These are phyloP conservation scores for Diaporthe ilicicola DNA, from an alignment of 2,329 filamentous ascomycete species.

Conservation along the genomic window DNA sequence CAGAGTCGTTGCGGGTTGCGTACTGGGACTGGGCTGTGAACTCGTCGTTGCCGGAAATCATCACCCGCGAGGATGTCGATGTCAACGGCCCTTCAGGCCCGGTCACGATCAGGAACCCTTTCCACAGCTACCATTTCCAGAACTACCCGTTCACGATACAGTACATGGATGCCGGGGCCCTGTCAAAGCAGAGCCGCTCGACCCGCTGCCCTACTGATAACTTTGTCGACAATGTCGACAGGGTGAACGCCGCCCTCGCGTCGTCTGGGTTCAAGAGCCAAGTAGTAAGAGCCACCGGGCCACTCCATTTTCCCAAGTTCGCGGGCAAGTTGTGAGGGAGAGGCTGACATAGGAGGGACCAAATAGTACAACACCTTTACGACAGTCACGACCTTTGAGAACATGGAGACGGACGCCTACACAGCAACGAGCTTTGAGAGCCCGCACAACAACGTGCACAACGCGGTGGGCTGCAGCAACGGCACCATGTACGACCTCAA, in stretches of 20 bases:
- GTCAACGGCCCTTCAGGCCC: constrained; percentile 38
- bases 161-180: constrained; percentile 36
- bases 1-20: constrained; percentile 55
- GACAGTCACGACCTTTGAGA: constrained; percentile 46
- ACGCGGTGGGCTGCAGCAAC: constrained; percentile 46
- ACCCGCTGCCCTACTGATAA: constrained; percentile 47
- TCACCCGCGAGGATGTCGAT: constrained; percentile 40
- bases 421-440: constrained; percentile 52
- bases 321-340: not conserved
- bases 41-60: constrained; percentile 51
- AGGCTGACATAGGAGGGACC: constrained; percentile 9
- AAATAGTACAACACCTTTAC: constrained; percentile 53
- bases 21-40: constrained; percentile 64
- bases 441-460: constrained; percentile 54
- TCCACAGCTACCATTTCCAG: constrained; percentile 60
- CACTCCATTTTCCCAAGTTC: not conserved
- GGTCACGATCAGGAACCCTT: constrained; percentile 54
- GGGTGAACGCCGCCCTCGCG: constrained; percentile 48
- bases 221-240: constrained; percentile 48
- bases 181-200: constrained; percentile 46
- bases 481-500: constrained; percentile 47
- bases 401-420: constrained; percentile 51
- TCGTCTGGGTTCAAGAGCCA: constrained; percentile 48
- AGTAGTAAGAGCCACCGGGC: constrained; percentile 48
- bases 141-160: constrained; percentile 47